Percentiles rank a stretch among this genome's conserved stretches.
Evolutionary conservation across 2,329 filamentous ascomycete species (phyloP).

Genomic region (Myriosclerotinia duriaeana): DNA sequence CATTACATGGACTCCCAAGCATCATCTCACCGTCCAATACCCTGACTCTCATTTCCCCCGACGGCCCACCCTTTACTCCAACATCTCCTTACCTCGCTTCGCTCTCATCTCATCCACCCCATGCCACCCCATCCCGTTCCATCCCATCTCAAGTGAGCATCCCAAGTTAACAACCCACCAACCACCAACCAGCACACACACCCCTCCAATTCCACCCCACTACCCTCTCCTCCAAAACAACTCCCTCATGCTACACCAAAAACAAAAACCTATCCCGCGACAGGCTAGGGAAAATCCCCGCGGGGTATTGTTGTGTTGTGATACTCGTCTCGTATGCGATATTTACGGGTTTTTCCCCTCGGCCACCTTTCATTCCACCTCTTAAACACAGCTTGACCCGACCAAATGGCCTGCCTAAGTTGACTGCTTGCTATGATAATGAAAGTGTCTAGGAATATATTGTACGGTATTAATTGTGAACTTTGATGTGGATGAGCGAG

Average conservation of each 20-base stretch:
- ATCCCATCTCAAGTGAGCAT: too few species aligned
- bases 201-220: too few species aligned
- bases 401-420: neutral
- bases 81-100: neutral
- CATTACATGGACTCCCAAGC: too few species aligned
- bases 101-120: too few species aligned
- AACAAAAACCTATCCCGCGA: neutral
- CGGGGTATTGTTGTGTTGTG: neutral
- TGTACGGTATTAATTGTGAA: too few species aligned
- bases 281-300: neutral
- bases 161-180: too few species aligned
- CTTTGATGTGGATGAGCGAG: too few species aligned
- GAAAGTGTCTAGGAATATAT: too few species aligned
- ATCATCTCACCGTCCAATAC: neutral
- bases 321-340: neutral
- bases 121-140: too few species aligned
- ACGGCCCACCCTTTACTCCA: neutral
- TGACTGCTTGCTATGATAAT: neutral
- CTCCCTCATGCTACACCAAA: too few species aligned
- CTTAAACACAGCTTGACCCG: neutral
- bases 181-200: too few species aligned
- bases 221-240: neutral
- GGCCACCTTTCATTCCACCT: neutral
- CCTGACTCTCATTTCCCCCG: too few species aligned
- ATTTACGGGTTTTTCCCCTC: neutral